Percentiles rank a stretch among this genome's conserved stretches.
Conservation (phyloP, 768 basidiomycete genomes). For the Calocera viscosa region DNA sequence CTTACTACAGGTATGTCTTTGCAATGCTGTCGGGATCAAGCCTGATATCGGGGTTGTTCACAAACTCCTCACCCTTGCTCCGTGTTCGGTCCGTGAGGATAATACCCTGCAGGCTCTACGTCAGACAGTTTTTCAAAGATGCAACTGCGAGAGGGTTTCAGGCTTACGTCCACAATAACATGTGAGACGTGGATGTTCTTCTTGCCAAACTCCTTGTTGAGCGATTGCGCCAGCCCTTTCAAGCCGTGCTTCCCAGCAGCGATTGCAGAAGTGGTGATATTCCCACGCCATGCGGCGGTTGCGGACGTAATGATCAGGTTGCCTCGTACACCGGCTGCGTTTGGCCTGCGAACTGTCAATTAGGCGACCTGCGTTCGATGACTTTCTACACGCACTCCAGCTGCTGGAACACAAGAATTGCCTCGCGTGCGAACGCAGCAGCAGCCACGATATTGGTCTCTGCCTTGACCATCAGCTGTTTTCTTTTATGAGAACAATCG, state of each 20-base stretch:
- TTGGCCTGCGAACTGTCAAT: constrained; percentile 16
- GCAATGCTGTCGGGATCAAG: constrained; percentile 60
- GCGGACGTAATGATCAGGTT: constrained; percentile 62
- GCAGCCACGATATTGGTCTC: constrained; percentile 43
- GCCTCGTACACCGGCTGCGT: constrained; percentile 42
- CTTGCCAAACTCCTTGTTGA: constrained; percentile 63
- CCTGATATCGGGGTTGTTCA: constrained; percentile 35
- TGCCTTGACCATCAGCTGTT: constrained; percentile 32
- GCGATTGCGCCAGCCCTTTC: constrained; percentile 53
- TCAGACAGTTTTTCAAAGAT: constrained; percentile 46
- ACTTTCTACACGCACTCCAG: constrained; percentile 10
- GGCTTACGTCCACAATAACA: background rate
- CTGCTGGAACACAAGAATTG: constrained; percentile 46
- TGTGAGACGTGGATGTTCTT: constrained; percentile 52
- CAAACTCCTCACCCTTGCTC: constrained; percentile 30
- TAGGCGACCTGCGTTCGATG: background rate
- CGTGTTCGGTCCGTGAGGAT: constrained; percentile 33
- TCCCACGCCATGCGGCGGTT: constrained; percentile 54
- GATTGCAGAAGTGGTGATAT: constrained; percentile 46
- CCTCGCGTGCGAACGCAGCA: constrained; percentile 51
- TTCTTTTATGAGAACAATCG: background rate
- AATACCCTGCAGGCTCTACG: constrained; percentile 21
- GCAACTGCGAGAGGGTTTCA: too few species aligned
- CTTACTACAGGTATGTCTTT: constrained; percentile 30
- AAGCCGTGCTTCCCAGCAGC: constrained; percentile 52